Conservation (phyloP, 306 rosid genomes). For the Casuarina equisetifolia region DNA sequence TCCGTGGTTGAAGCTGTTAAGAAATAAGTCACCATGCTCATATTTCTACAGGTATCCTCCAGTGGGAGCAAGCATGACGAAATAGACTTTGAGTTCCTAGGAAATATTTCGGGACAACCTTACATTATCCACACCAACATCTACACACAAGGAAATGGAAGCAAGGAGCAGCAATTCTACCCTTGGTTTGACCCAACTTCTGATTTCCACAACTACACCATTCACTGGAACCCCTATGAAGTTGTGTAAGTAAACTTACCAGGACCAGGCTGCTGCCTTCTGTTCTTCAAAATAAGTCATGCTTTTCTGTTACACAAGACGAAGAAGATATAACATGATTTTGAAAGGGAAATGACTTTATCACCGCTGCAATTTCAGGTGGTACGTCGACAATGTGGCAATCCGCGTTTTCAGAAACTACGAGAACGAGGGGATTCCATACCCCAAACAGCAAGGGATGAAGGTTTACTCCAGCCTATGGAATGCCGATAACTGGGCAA, state of each 20-base stretch:
- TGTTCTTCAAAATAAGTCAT: constrained; percentile 4
- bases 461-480: constrained; percentile 62
- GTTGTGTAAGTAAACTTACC: constrained; percentile 58
- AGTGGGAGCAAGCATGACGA: constrained; percentile 72
- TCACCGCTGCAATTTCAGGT: constrained; percentile 43
- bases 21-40: constrained; percentile 20
- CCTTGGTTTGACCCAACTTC: constrained; percentile 90
- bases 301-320: neutral
- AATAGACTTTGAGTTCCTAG: constrained; percentile 88
- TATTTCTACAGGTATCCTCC: constrained; percentile 66
- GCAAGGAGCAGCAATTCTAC: constrained; percentile 74
- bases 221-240: constrained; percentile 81
- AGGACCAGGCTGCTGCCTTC: neutral
- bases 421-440: constrained; percentile 51
- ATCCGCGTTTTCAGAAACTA: constrained; percentile 76
- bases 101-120: constrained; percentile 81
- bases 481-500: constrained; percentile 86
- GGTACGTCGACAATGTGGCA: constrained; percentile 74
- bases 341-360: too few species aligned
- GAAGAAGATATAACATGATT: neutral
- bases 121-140: constrained; percentile 77
- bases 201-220: constrained; percentile 82
- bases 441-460: constrained; percentile 85
- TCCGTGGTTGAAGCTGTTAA: neutral
- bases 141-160: constrained; percentile 68